Conservation (phyloP, 352 stramenopile genomes). For the Aphanomyces euteiches region DNA sequence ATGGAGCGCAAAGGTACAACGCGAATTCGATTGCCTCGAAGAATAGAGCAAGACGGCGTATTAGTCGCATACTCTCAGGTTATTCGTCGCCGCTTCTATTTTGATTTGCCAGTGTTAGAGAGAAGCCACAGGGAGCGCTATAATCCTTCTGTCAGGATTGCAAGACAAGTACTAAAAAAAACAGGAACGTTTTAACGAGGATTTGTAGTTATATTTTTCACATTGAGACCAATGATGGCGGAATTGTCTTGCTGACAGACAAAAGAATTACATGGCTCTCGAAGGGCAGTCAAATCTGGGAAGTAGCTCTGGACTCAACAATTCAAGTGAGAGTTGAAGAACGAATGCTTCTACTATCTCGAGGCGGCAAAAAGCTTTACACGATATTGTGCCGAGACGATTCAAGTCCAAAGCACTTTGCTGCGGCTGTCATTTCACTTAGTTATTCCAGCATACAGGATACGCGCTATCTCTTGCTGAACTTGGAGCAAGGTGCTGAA, state of each 20-base stretch:
- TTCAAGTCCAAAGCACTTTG: constrained; percentile 60
- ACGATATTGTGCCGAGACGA: constrained; percentile 71
- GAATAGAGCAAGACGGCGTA: constrained; percentile 77
- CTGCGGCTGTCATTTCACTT: constrained; percentile 65
- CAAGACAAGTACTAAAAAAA: constrained; percentile 68
- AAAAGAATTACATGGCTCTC: constrained; percentile 79
- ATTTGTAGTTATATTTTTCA: constrained; percentile 73
- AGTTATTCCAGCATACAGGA: constrained; percentile 58
- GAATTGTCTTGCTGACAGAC: constrained; percentile 73
- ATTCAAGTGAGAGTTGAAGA: constrained; percentile 49
- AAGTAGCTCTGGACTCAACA: constrained; percentile 76
- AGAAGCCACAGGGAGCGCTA: constrained; percentile 67
- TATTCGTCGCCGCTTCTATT: not conserved
- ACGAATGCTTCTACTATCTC: constrained; percentile 46
- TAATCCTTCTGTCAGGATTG: constrained; percentile 68
- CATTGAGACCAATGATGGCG: constrained; percentile 68
- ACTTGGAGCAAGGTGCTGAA: constrained; percentile 80
- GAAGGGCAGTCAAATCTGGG: constrained; percentile 76
- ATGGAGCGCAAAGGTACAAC: constrained; percentile 46
- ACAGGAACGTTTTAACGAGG: not conserved
- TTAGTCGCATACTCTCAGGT: constrained; percentile 77
- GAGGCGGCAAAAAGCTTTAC: constrained; percentile 44
- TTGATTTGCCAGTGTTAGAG: constrained; percentile 33
- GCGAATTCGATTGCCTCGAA: constrained; percentile 61
- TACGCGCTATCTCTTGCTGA: constrained; percentile 74